Base-by-base conservation (phyloP, 352 stramenopile species). In the Globisporangium lucens region DNA sequence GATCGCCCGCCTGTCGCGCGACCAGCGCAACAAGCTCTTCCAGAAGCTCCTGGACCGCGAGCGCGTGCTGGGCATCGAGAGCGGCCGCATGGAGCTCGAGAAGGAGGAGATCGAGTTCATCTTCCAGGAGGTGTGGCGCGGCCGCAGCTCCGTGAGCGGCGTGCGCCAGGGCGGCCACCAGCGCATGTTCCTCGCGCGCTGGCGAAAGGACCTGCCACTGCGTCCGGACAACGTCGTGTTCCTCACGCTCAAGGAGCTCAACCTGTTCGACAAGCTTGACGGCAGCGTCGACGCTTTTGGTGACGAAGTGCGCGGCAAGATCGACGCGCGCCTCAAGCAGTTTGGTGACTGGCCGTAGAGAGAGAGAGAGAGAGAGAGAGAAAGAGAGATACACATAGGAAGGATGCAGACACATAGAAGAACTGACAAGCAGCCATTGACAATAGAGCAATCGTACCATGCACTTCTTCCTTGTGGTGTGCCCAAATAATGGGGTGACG, bases 61-160 rank as follows among this genome's bases (percentile, higher is more conserved):
- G 70, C 79, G 83, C 38, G 64, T 78, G 35, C 57, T 89, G n/a
- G 82, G 83, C 66, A 71, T 89, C 29, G 77, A 85, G 46, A 76
- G 75, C 56, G 72, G 76, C 56, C 82, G 84, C 52, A 81, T 93
- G 53, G 75, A 87, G 56, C 73, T 93, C 8, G 80, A 90, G 70
- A 91, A 94, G 74, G 89, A 96, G 61, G 89, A 96, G 58, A 78
- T 97, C 29, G 87, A 97, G 69, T 97, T 93, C 61, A 71, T 97
- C 17, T 90, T 92, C 73, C 86, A 94, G 68, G 80, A 94, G 56
- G 78, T 97, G 52, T 97, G 89, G 85, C 85, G 80, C 20, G 83
- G 87, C 4, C 77, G 86, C 49, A 95, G 87, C 66, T 75, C 90
- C 4, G 80, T 97, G 22, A 89, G 83, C 47, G 73, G 73, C 51